Conservation (phyloP, 2,329 filamentous ascomycete genomes). For the Ambrosiella cleistominuta region DNA sequence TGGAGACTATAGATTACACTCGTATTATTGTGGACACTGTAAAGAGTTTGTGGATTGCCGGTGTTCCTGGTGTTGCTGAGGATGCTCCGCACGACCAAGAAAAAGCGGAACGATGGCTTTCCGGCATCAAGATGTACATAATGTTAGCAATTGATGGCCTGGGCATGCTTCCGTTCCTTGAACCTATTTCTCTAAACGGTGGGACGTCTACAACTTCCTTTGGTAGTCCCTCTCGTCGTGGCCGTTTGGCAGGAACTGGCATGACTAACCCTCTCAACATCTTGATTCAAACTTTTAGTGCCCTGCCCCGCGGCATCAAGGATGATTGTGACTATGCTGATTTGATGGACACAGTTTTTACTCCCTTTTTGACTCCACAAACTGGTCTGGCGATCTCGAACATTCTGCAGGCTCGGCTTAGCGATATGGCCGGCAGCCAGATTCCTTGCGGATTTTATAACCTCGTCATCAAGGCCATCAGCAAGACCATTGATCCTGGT, state of each 20-base stretch:
- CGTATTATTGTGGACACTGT: slow-evolving; percentile 9
- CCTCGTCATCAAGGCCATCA: slow-evolving; percentile 1
- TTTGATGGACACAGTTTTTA: slow-evolving; percentile 34
- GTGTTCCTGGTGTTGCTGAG: slow-evolving; percentile 24
- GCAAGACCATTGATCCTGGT: background rate
- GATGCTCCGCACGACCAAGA: slow-evolving; percentile 17
- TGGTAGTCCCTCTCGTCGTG: background rate
- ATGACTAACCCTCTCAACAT: slow-evolving; percentile 26
- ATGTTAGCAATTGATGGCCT: slow-evolving; percentile 32
- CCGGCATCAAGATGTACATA: slow-evolving; percentile 34
- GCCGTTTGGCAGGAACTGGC: background rate
- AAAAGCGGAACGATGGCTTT: slow-evolving; percentile 33
- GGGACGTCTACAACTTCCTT: slow-evolving; percentile 17
- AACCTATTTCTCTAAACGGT: slow-evolving; percentile 37
- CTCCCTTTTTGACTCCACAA: slow-evolving; percentile 40
- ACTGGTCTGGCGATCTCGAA: slow-evolving; percentile 15
- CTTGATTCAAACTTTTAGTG: slow-evolving; percentile 43
- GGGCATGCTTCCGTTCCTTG: slow-evolving; percentile 43
- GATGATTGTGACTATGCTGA: slow-evolving; percentile 29
- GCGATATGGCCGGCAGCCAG: background rate
- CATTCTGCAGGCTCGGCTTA: slow-evolving; percentile 3
- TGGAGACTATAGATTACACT: slow-evolving; percentile 66
- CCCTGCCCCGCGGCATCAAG: slow-evolving; percentile 27
- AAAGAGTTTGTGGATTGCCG: slow-evolving; percentile 19
- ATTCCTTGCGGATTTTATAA: slow-evolving; percentile 6